Base-by-base conservation (phyloP, 305 asterid genomes). In the Fraxinus latifolia region DNA sequence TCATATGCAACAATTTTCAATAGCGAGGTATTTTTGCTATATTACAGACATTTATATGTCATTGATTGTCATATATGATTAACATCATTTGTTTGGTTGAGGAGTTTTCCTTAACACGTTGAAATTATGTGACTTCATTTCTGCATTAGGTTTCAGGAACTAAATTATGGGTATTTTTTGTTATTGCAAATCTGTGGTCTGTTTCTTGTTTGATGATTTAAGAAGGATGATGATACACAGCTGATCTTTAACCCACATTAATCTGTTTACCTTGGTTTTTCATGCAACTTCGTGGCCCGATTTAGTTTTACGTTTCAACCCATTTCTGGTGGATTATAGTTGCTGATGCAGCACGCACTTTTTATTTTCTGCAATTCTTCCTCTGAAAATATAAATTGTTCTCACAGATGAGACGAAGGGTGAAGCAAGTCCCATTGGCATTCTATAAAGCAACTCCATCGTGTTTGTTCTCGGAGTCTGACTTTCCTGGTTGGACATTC, bases 401-500 rank as follows among this genome's bases (percentile, higher is more conserved):
- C 70, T 86, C 87, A 86, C 93, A 95, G 99, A 90, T 93, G 62
- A 86, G 97, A 84, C 86, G 98, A 65, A 89, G 99, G 88, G 93
- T 93, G 27, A 94, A 94, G 85, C 97, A 95, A 87, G 98, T 93
- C 34, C 95, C 98, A 0, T 79, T 93, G 89, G 99, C 98, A 33
- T 95, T 95, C 91, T 93, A 94, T 89, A 92, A 90, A 81, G 76
- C 92, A 44, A 88, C 96, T 83, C 99, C 98, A 15, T 60, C 94
- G 17, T 70, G 72, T 73, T 85, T 95, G 88, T 92, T 94, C 90
- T 88, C 93, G 0, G 97, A 91, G 80, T 80, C 85, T 0, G 96
- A 94, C 77, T 94, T 93, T 86, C 94, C 92, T 1, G 97, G 99
- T 23, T 95, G 99, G 99, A 88, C 87, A 11, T 95, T 95, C 86